Evolutionary conservation across 2,329 filamentous ascomycete genomes (phyloP).

Genomic region (Xylaria multiplex): DNA sequence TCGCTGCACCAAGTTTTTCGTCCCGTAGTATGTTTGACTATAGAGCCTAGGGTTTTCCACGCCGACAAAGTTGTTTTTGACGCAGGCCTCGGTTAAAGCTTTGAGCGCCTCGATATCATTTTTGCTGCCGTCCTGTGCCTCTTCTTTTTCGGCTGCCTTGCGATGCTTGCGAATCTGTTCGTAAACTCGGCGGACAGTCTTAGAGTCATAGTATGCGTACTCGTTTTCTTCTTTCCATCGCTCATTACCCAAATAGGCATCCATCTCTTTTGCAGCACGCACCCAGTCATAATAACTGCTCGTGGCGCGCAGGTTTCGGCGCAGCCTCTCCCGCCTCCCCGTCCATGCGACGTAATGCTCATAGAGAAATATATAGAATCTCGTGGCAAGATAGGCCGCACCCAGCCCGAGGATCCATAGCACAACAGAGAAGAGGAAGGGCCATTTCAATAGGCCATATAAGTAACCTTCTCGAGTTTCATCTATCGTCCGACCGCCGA

Average conservation of each 20-base stretch:
- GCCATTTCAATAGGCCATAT: constrained; percentile 91
- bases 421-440: constrained; percentile 80
- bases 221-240: constrained; percentile 81
- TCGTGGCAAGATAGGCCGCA: constrained; percentile 79
- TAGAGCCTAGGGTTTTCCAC: constrained; percentile 95
- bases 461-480: constrained; percentile 95
- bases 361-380: constrained; percentile 91
- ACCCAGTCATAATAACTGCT: constrained; percentile 87
- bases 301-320: constrained; percentile 76
- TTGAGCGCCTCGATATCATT: constrained; percentile 79
- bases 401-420: constrained; percentile 82
- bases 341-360: constrained; percentile 93
- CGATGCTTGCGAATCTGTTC: constrained; percentile 77
- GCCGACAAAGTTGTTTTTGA: constrained; percentile 97
- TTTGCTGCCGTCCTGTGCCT: constrained; percentile 52
- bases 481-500: constrained; percentile 75
- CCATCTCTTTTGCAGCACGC: constrained; percentile 78
- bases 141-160: constrained; percentile 64
- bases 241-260: constrained; percentile 82
- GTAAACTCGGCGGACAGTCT: constrained; percentile 80
- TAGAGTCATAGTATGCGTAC: constrained; percentile 87
- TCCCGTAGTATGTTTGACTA: constrained; percentile 96
- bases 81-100: constrained; percentile 83
- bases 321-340: constrained; percentile 76
- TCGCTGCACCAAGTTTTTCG: constrained; percentile 91